Evolutionary conservation across 2,329 filamentous ascomycete genomes (phyloP).

Genomic region (Monilinia fructigena): DNA sequence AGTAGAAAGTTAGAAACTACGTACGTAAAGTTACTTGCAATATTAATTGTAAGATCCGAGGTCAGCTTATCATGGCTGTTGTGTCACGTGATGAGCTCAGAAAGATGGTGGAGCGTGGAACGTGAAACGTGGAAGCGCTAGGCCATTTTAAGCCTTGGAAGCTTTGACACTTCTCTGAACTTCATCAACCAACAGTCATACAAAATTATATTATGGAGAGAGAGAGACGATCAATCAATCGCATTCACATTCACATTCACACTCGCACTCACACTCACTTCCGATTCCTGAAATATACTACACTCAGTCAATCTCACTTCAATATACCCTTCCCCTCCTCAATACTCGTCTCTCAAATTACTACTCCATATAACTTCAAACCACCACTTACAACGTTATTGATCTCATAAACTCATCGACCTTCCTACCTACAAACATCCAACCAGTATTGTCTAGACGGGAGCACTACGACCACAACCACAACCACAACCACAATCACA

Average conservation of each 20-base stretch:
- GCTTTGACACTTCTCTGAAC: conserved; percentile 7
- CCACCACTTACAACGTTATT: too few species aligned
- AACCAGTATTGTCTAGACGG: conserved; percentile 2
- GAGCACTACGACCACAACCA: neutral
- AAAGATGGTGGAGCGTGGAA: neutral
- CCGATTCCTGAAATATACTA: conserved; percentile 1
- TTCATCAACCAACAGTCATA: neutral
- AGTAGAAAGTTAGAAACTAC: too few species aligned
- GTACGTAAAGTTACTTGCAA: too few species aligned
- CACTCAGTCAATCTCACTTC: neutral
- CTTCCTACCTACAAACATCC: conserved; percentile 13
- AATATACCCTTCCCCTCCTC: neutral
- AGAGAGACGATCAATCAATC: neutral
- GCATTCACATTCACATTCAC: neutral
- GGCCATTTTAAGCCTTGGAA: neutral
- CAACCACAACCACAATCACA: neutral
- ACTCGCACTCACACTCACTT: neutral
- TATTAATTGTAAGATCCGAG: too few species aligned
- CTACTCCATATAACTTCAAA: too few species aligned
- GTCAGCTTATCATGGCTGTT: neutral
- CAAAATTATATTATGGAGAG: neutral
- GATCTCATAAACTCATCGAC: neutral
- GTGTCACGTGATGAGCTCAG: neutral
- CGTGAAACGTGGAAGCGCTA: too few species aligned
- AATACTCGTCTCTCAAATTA: too few species aligned